Evolutionary conservation across 768 basidiomycete species (phyloP).

Genomic region (Lyophyllum atratum): DNA sequence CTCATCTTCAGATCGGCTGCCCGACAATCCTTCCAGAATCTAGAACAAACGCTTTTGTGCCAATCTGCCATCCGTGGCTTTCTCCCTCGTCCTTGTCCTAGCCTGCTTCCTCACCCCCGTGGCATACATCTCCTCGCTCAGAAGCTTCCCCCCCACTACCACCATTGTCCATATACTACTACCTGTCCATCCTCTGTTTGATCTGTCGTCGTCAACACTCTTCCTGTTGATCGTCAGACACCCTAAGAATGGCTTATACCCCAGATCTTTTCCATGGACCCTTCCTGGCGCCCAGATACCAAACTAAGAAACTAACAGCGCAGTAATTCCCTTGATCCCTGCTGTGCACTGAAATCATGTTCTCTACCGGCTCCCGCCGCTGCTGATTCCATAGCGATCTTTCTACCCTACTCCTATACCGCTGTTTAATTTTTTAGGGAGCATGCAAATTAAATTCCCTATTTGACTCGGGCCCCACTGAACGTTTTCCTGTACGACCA

Average conservation of each 20-base stretch:
- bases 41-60: neutral
- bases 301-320: neutral
- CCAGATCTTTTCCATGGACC: neutral
- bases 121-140: no score
- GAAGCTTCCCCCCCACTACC: neutral
- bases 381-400: no score
- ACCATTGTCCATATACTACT: neutral
- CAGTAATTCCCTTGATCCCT: conserved; percentile 2
- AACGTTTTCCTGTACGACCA: neutral
- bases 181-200: neutral
- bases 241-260: neutral
- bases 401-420: no score
- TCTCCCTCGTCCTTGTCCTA: no score
- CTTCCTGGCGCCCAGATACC: neutral
- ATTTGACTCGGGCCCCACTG: neutral
- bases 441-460: neutral
- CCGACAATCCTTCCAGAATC: neutral
- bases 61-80: no score
- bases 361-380: no score
- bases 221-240: neutral
- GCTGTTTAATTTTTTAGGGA: no score
- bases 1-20: neutral
- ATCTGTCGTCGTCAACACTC: neutral
- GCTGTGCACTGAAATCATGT: no score
- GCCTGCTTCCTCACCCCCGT: neutral